phyloP scores from a whole-genome alignment of 768 basidiomycete species.

The Calvatia gigantea region DNA sequence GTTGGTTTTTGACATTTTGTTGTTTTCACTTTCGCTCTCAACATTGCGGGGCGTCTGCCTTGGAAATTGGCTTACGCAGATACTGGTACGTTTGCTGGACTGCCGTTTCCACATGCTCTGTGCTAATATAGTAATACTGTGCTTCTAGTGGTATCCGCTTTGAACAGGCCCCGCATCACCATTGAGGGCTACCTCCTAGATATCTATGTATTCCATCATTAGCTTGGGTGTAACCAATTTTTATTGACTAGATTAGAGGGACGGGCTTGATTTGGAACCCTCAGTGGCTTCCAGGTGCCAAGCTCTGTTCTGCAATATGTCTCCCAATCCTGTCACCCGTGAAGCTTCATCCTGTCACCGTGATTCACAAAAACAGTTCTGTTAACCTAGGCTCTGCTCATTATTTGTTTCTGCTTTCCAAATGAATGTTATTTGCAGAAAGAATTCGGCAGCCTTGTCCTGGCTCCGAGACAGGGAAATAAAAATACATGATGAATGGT shows the following conservation, averaged over 20 bases:
- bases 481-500: conserved; percentile 41
- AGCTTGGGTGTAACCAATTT: background rate
- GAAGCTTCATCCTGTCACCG: too few relatives aligned
- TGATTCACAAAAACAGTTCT: too few relatives aligned
- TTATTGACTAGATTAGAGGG: background rate
- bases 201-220: conserved; percentile 7
- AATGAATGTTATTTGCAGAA: conserved; percentile 9
- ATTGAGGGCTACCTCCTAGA: conserved; percentile 31
- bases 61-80: conserved; percentile 17
- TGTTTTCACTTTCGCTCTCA: background rate
- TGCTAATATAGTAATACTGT: too few relatives aligned
- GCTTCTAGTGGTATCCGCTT: conserved; percentile 80
- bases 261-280: background rate
- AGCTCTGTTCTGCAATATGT: too few relatives aligned
- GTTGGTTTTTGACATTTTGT: too few relatives aligned
- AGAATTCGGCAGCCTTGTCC: conserved; percentile 17
- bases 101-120: conserved; percentile 6
- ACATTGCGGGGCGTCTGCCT: background rate
- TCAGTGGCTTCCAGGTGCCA: too few relatives aligned
- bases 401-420: conserved; percentile 9
- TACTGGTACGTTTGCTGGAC: conserved; percentile 31
- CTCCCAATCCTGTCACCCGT: too few relatives aligned
- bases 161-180: conserved; percentile 80
- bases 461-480: conserved; percentile 25
- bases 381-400: background rate